Evolutionary conservation across 164 flowering plant genomes (phyloP).

Genomic region (Protea cynaroides): DNA sequence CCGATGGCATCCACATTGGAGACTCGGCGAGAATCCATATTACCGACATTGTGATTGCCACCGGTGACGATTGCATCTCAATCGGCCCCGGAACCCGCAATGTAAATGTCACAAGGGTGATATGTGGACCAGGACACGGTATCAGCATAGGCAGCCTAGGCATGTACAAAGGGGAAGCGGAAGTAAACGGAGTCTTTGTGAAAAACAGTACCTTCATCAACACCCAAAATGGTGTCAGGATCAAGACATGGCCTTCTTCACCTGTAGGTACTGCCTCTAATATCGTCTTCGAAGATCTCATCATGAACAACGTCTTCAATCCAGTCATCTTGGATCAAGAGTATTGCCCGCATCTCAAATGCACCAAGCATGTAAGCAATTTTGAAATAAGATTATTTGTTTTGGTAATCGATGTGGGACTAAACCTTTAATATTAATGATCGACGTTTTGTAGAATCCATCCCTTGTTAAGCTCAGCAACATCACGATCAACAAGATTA

Average conservation of each 20-base stretch:
- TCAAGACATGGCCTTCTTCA: conserved; percentile 44
- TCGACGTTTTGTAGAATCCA: no score
- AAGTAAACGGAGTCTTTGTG: conserved; percentile 25
- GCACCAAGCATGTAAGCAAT: conserved; percentile 21
- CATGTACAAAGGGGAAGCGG: conserved; percentile 25
- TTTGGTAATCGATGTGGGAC: background rate
- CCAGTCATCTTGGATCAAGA: conserved; percentile 53
- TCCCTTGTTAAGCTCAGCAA: conserved; percentile 24
- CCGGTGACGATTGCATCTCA: no score
- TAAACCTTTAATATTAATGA: no score
- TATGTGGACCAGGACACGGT: conserved; percentile 35
- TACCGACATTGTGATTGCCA: conserved; percentile 13
- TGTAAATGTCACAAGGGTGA: no score
- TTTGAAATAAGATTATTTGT: background rate
- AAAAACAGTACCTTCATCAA: conserved; percentile 31
- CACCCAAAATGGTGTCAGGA: conserved; percentile 40
- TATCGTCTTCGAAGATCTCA: conserved; percentile 33
- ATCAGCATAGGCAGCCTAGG: conserved; percentile 60
- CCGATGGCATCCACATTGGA: conserved; percentile 63
- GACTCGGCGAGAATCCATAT: conserved; percentile 26
- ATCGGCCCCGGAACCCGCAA: no score
- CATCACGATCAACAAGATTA: conserved; percentile 23
- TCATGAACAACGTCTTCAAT: conserved; percentile 32
- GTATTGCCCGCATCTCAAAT: conserved; percentile 39
- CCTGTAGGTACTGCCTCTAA: conserved; percentile 15